Base-by-base conservation (phyloP, 1,284 basidiomycete genomes). In the Cutaneotrichosporon daszewskae region DNA sequence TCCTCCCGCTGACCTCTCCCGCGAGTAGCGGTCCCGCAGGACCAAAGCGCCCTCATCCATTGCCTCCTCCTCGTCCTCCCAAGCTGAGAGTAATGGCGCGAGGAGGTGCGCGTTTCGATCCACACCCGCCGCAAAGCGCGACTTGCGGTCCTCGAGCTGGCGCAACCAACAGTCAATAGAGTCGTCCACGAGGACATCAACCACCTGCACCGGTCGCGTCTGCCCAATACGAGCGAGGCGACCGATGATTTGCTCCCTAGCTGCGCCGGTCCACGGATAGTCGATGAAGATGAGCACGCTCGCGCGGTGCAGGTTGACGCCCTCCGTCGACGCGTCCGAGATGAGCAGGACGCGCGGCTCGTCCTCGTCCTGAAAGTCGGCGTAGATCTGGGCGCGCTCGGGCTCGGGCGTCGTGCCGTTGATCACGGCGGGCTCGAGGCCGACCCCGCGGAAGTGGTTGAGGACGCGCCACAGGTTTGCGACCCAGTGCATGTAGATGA, bases 291-390 rank as follows among this genome's bases (percentile, higher is more conserved):
- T 23, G 1, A 40, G 28, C 9, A 40, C 29, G 20, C n/a, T 40
- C 3, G 38, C 38, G 3, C 38, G 28, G n/a, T 25, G 29, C 3
- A 40, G 22, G 29, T 40, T 32, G 29, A 40, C 11, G 10, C 38
- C 29, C 5, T 28, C 9, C 4, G 17, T n/a, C 1, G 31, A 10
- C 10, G 26, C 27, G 9, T 17, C n/a, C 6, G 38, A 32, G 16
- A 40, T 32, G 29, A 40, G 24, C 9, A 40, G 23, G 16, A 40
- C 22, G 6, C 38, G 38, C 4, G 38, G 10, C 5, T 22, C 11
- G 26, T 28, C 26, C 26, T 28, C n/a, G 26, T 28, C 26, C 26
- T 28, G 26, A 7, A 28, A 28, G 26, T 28, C 26, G 11, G 11
- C 12, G 26, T n/a, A 28, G 26, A 28, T 28, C 3, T 11, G 3